Base-by-base conservation (phyloP, 805 yeast species). In the Metschnikowia cubensis region DNA sequence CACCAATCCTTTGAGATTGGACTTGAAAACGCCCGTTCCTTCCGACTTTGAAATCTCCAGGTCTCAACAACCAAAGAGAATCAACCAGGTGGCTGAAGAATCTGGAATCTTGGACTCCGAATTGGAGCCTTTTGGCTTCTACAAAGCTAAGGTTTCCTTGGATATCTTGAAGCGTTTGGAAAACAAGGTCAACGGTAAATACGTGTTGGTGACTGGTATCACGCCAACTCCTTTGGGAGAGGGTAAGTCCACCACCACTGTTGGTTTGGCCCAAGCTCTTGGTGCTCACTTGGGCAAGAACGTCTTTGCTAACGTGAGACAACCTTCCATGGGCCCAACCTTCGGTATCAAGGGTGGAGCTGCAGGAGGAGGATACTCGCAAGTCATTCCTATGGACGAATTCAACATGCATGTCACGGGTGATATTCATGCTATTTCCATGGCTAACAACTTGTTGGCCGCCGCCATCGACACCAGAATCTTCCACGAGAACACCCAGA, bases 301-400 rank as follows among this genome's bases (percentile, higher is more conserved):
- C 51, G 84, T 85, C 13, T 78, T 86, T 63, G 94, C 92, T 56
- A 86, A 85, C 64, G 94, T 86, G 47, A 81, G 94, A 75, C 94
- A 86, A 66, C 94, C 94, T 22, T 84, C 90, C 7, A 85, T 86
- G 91, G 94, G 94, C 49, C 94, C 94, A 56, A 86, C 94, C 17
- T 86, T 86, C 62, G 94, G 94, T 71, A 85, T 86, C 58, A 86
- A 86, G 67, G 94, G 94, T 69, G 94, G 94, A 71, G 94, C 94
- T 58, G 94, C 94, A 6, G 94, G 94, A 66, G 92, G 94, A 67
- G 94, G 94, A 52, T 86, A 85, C 64, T 84, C 94, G 29, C 92
- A 86, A 69, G 94, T 86, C 32, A 85, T 86, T 65, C 94, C 94
- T 55, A 86, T 86, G 94, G 92, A 86, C 68, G 94, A 86, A 64